A percentile compares a stretch with the other conserved stretches of the same genome.
Evolutionary conservation across 176 grass and related monocot genomes (phyloP).

Genomic region (Thinopyrum elongatum): DNA sequence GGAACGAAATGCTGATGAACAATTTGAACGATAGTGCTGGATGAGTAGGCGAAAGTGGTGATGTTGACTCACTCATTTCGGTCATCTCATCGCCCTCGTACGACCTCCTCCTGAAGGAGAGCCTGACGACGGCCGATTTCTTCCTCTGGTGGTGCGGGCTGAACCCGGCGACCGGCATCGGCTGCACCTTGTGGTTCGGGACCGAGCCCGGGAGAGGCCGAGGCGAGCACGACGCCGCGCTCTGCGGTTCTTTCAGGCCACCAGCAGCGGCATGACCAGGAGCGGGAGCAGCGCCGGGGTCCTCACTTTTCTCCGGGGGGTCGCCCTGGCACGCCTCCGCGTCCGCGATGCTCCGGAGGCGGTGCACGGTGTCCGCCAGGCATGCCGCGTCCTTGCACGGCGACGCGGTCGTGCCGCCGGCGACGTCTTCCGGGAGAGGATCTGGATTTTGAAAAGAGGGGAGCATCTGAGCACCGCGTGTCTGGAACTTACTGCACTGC

Average conservation of each 20-base stretch:
- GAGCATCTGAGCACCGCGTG: neutral
- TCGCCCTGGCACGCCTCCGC: slow-evolving; percentile 31
- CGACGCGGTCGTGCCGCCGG: slow-evolving; percentile 19
- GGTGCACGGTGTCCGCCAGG: slow-evolving; percentile 28
- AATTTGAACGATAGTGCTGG: neutral
- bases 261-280: neutral
- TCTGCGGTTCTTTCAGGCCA: slow-evolving; percentile 15
- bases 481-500: neutral
- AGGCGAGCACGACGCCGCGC: slow-evolving; percentile 43
- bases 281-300: neutral
- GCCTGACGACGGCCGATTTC: slow-evolving; percentile 76
- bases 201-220: slow-evolving; percentile 36
- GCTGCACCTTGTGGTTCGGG: slow-evolving; percentile 65
- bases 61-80: slow-evolving; percentile 65
- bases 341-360: slow-evolving; percentile 44
- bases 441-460: slow-evolving; percentile 3
- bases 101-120: slow-evolving; percentile 83
- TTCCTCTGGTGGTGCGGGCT: slow-evolving; percentile 62
- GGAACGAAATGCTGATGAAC: neutral
- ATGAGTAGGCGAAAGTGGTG: neutral
- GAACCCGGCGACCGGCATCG: slow-evolving; percentile 51
- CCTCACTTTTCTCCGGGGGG: neutral
- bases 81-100: slow-evolving; percentile 90
- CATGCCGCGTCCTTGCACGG: slow-evolving; percentile 22
- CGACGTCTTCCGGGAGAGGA: slow-evolving; percentile 42